Evolutionary conservation across 2,329 filamentous ascomycete genomes (phyloP).

Genomic region (Monilinia polystroma): DNA sequence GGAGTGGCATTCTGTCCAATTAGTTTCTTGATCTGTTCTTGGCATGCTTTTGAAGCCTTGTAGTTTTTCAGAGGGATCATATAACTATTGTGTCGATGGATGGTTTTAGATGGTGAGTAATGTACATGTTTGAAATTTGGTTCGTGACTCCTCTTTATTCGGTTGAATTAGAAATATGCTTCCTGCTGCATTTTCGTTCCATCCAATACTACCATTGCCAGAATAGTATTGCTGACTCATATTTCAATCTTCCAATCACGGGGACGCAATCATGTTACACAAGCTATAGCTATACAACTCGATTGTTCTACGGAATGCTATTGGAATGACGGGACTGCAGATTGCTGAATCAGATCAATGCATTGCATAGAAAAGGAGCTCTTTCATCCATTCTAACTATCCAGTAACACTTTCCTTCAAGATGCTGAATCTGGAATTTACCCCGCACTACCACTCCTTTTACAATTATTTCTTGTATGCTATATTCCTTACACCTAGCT

Average conservation of each 20-base stretch:
- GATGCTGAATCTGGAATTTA: neutral
- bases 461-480: neutral
- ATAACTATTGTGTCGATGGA: too few relatives aligned
- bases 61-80: too few relatives aligned
- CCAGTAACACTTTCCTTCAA: neutral
- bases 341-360: neutral
- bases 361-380: neutral
- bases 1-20: too few relatives aligned
- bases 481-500: neutral
- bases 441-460: slow-evolving; percentile 6
- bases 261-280: neutral
- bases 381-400: neutral
- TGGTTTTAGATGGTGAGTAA: too few relatives aligned
- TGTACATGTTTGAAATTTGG: too few relatives aligned
- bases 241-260: neutral
- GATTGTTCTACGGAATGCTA: neutral
- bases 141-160: too few relatives aligned
- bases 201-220: too few relatives aligned
- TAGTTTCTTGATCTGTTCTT: too few relatives aligned
- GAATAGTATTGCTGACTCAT: too few relatives aligned
- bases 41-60: too few relatives aligned
- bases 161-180: too few relatives aligned
- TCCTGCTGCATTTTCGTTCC: too few relatives aligned
- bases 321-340: neutral
- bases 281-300: neutral